Evolutionary conservation across 1,284 basidiomycete species (phyloP), one percentile per base, ranked within the genome.

Genomic region (Schizophyllum amplum): DNA sequence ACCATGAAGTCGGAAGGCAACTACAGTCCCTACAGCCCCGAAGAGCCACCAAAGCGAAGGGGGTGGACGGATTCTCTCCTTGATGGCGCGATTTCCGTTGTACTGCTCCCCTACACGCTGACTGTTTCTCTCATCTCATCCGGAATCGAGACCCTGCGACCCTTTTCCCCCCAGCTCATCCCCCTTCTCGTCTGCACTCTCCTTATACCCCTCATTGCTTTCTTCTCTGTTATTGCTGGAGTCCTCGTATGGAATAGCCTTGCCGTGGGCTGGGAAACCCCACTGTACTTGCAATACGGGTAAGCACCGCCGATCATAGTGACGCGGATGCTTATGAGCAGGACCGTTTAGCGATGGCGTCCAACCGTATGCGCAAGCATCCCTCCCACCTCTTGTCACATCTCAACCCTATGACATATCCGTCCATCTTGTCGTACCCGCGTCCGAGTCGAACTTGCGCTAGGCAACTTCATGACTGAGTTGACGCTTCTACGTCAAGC

Each of bases 391-490:
- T 13, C 71, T 91, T 24, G 75, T 77, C 53, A 63, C 79, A 20
- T 70, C 76, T 46, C 89, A 91, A 60, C 79, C 79, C 6, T 92
- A 91, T 57, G 82, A 90, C 61, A 73, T 92, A 53, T 82, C 80
- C 47, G 70, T 90, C 13, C 78, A 82, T 55, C 73, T 92, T n/a
- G 68, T 71, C 21, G 72, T 92, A 2, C 90, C 90, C 13, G 73
- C 80, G 1, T 78, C 77, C n/a, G 79, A 83, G 58, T 69, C 82
- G 17, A 92, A 90, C 70, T 80, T 62, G 83, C 74, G 3, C 77
- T 92, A 0, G 88, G 88, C 24, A 92, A 92, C 68, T 92, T 92
- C 68, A 92, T 92, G 88, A 73, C 80, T 5, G 78, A 75, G 42
- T 67, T 92, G 26, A 80, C 76, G 0, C 67, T 92, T 13, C 70